A percentile compares a stretch with the other conserved stretches of the same genome.
These are phyloP conservation scores for Miamiensis avidus DNA, from an alignment of 169 alveolate species.

Conservation along the genomic window DNA sequence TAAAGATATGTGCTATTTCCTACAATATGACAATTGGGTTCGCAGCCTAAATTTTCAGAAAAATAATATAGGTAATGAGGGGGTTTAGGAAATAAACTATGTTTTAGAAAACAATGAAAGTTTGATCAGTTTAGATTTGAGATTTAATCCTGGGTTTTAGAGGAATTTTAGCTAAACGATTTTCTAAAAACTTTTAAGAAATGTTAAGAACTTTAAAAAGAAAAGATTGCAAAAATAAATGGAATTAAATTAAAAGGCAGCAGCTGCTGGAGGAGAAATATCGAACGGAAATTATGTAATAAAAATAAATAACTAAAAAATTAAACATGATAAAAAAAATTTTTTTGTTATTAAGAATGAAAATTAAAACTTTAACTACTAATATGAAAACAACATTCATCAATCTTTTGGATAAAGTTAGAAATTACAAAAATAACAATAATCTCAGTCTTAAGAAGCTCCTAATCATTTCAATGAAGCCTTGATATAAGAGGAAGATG, in stretches of 20 bases:
- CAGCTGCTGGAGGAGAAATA: too few species aligned
- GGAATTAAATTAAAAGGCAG: background rate
- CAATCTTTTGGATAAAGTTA: too few species aligned
- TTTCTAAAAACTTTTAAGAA: background rate
- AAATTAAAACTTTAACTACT: too few species aligned
- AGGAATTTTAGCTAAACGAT: background rate
- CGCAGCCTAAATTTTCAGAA: background rate
- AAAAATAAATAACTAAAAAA: too few species aligned
- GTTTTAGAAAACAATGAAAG: background rate
- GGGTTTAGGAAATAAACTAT: background rate
- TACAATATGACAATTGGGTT: background rate
- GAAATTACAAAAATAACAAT: background rate
- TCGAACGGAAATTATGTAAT: too few species aligned
- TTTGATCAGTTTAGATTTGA: background rate
- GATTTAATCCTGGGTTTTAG: background rate
- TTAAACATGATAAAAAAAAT: too few species aligned
- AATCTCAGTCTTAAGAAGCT: background rate
- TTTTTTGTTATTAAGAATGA: too few species aligned
- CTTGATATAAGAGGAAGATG: background rate
- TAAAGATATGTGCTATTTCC: background rate
- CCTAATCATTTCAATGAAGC: background rate
- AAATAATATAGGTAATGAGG: background rate
- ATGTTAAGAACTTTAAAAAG: too few species aligned
- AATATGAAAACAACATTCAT: too few species aligned
- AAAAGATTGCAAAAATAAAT: background rate